Percentiles rank a stretch among this genome's conserved stretches.
Evolutionary conservation across 1,139 yeast species (phyloP).

Genomic region (Yamadazyma spencermartinsiae): DNA sequence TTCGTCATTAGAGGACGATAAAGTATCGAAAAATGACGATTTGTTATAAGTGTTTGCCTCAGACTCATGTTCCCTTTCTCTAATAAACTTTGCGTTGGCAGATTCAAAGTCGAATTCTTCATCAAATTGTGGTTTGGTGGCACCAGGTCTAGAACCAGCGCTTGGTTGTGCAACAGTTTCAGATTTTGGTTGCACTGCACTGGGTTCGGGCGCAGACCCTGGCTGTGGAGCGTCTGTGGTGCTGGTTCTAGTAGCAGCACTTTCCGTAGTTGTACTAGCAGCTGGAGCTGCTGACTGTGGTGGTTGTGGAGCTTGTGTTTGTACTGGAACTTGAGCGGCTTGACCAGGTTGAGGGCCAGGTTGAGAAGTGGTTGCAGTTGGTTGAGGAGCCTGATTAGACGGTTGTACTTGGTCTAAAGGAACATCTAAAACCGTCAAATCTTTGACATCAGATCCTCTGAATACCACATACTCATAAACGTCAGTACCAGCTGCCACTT

Average conservation of each 20-base stretch:
- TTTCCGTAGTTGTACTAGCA: constrained; percentile 3
- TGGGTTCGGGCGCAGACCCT: constrained; percentile 10
- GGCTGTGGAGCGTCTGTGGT: constrained; percentile 8
- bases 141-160: constrained; percentile 13
- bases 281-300: constrained; percentile 14
- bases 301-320: constrained; percentile 11
- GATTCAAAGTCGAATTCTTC: constrained; percentile 60
- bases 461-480: constrained; percentile 81
- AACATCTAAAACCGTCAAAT: constrained; percentile 76
- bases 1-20: constrained; percentile 58
- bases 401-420: constrained; percentile 57
- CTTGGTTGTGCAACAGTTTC: constrained; percentile 10
- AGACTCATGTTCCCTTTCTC: constrained; percentile 31
- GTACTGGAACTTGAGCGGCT: constrained; percentile 6
- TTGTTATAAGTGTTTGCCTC: constrained; percentile 51
- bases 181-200: constrained; percentile 11
- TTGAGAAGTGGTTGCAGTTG: too few species aligned
- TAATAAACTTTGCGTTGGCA: constrained; percentile 62
- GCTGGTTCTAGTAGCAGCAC: constrained; percentile 10
- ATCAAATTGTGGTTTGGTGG: constrained; percentile 15
- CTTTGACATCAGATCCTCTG: constrained; percentile 92
- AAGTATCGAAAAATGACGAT: constrained; percentile 78
- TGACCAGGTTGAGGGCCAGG: constrained; percentile 7
- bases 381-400: constrained; percentile 12
- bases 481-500: constrained; percentile 72